Evolutionary conservation across 2,329 filamentous ascomycete genomes (phyloP).

Genomic region (Furcasterigmium furcatum): DNA sequence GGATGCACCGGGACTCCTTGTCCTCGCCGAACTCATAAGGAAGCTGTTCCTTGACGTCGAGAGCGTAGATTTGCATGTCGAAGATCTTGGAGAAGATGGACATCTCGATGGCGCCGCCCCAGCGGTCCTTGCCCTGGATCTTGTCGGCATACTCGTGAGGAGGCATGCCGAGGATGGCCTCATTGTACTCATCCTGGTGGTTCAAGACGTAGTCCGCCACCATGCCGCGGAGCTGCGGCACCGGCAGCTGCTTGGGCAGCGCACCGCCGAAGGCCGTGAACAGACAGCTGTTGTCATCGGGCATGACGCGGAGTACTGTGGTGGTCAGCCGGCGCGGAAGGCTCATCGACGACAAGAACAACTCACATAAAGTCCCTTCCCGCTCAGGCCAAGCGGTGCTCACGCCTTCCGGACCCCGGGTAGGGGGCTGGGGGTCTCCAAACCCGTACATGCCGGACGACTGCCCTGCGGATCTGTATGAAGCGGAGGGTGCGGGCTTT

Average conservation of each 20-base stretch:
- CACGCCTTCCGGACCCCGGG: conserved; percentile 23
- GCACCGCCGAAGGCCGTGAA: conserved; percentile 86
- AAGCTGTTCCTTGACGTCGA: conserved; percentile 59
- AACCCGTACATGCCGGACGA: not conserved
- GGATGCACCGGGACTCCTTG: conserved; percentile 64
- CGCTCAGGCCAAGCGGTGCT: conserved; percentile 45
- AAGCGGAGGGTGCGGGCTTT: not conserved
- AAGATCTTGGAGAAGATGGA: conserved; percentile 83
- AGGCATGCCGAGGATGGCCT: conserved; percentile 70
- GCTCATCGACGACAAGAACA: not conserved
- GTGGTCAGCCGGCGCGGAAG: conserved; percentile 21
- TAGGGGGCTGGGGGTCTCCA: conserved; percentile 6
- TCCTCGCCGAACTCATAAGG: conserved; percentile 71
- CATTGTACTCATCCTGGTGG: conserved; percentile 69
- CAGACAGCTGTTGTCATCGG: conserved; percentile 92
- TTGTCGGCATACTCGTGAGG: conserved; percentile 76
- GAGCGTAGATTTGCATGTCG: conserved; percentile 78
- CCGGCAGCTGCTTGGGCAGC: conserved; percentile 56
- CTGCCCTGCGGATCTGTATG: conserved; percentile 1
- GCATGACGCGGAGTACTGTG: conserved; percentile 84
- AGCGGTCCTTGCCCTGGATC: conserved; percentile 77
- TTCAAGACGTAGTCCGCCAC: conserved; percentile 76
- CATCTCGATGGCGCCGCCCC: conserved; percentile 91
- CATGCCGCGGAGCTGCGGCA: conserved; percentile 63
- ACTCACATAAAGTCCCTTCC: conserved; percentile 47